These are phyloP conservation scores for Megacollybia marginata DNA, from an alignment of 768 basidiomycete genomes.

Conservation along the genomic window DNA sequence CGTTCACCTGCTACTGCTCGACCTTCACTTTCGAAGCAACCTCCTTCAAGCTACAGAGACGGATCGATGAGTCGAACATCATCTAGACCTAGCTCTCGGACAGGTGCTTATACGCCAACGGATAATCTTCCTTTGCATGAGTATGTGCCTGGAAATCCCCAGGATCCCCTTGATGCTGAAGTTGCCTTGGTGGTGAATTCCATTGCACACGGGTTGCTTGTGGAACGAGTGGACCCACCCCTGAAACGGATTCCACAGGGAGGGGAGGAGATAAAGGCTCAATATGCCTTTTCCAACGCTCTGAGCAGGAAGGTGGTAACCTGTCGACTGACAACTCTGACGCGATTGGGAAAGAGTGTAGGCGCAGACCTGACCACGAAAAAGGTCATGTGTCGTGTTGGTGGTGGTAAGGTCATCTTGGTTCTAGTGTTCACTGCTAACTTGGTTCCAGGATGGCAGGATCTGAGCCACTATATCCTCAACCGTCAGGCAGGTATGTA, in stretches of 20 bases:
- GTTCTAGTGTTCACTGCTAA: not conserved
- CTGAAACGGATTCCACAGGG: conserved; percentile 56
- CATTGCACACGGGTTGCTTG: conserved; percentile 66
- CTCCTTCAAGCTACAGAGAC: conserved; percentile 76
- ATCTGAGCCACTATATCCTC: conserved; percentile 67
- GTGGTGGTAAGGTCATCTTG: conserved; percentile 52
- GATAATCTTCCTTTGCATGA: conserved; percentile 46
- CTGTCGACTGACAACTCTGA: conserved; percentile 73
- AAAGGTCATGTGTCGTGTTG: conserved; percentile 90
- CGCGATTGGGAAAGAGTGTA: conserved; percentile 43
- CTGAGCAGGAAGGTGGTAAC: conserved; percentile 70
- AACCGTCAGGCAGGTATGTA: conserved; percentile 69
- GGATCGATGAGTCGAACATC: conserved; percentile 44
- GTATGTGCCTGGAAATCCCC: conserved; percentile 57
- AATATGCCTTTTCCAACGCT: conserved; percentile 74
- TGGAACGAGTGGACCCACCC: conserved; percentile 79
- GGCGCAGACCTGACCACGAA: conserved; percentile 47
- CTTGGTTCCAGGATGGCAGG: conserved; percentile 59
- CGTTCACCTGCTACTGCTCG: conserved; percentile 31
- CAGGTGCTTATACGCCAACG: conserved; percentile 56
- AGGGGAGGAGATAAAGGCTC: conserved; percentile 75
- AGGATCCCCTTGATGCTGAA: conserved; percentile 79
- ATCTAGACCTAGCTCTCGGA: conserved; percentile 60
- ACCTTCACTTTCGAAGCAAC: conserved; percentile 36
- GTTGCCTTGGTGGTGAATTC: conserved; percentile 71